Evolutionary conservation across 1,139 yeast species (phyloP), one percentile per base, ranked within the genome.

Genomic region (Diutina scorzettiae): DNA sequence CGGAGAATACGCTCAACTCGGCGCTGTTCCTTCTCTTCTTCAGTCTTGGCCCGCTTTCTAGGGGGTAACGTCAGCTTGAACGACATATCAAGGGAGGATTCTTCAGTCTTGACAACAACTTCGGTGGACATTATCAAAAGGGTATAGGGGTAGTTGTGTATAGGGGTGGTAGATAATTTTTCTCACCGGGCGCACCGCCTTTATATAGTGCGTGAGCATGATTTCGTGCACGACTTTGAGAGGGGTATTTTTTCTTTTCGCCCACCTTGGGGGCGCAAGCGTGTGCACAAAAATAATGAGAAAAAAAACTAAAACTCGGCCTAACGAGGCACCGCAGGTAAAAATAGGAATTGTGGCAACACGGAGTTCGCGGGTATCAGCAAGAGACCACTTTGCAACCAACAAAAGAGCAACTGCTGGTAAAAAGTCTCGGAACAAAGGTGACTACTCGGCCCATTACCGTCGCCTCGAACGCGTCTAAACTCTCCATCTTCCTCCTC

Each of bases 1-100:
- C 98, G 76, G 57, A 91, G 70, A 44, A 91, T 87, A 46, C 98
- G 71, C 63, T 91, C 97, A 43, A 89, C 78, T 43, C 96, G 75
- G 49, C 98, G 81, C 63, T 89, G 96, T 62, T 91, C 97, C 66
- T 89, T 91, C 64, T 91, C 98, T 62, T 89, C 96, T 53, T 84
- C 78, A 36, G 98, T 91, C 68, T 84, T 86, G 9, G 98, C 98
- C 53, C 97, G 76, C 65, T 91, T 91, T 49, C 98, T 76, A 43
- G 97, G 97, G 27, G 97, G 96, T 48, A 89, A 69, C 25, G 85
- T 53, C 29, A 71, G 51, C 52, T 66, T 65, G 56, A 59, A 59
- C 49, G 53, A 47, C 43, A 56, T 40, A 31, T 53, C 55, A 42
- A 49, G 45, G 33, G 48, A 16, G 9, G 14, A 24, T 20, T 34